A percentile compares a stretch with the other conserved stretches of the same genome.
Evolutionary conservation across 306 rosid genomes (phyloP).

Genomic region (Sophora flavescens): DNA sequence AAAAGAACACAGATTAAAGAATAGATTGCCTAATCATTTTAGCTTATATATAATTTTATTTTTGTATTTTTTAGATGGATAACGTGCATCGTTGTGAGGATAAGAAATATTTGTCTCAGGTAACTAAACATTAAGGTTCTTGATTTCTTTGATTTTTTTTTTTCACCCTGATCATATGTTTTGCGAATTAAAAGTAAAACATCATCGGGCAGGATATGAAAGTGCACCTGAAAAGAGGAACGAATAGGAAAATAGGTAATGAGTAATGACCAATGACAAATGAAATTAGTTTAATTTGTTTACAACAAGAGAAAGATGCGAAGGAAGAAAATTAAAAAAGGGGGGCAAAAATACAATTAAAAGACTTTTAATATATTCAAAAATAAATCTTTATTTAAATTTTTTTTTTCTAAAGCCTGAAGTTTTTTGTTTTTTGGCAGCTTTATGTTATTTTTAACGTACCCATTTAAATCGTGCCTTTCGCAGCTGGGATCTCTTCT

Average conservation of each 20-base stretch:
- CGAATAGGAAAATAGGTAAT: not conserved
- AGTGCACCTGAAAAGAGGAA: not conserved
- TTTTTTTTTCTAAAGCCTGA: too few relatives aligned
- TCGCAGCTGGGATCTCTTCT: not conserved
- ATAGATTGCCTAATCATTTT: slow-evolving; percentile 22
- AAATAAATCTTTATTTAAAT: too few relatives aligned
- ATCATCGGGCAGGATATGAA: not conserved
- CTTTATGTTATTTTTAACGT: too few relatives aligned
- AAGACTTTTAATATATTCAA: too few relatives aligned
- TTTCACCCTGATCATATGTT: not conserved
- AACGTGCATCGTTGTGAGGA: not conserved
- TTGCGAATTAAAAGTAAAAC: too few relatives aligned
- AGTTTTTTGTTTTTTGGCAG: too few relatives aligned
- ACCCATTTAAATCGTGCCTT: too few relatives aligned
- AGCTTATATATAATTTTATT: not conserved
- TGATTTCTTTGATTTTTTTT: not conserved
- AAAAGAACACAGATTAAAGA: slow-evolving; percentile 33
- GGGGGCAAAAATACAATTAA: not conserved
- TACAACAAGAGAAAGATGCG: not conserved
- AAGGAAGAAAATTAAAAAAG: not conserved
- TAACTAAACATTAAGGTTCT: not conserved
- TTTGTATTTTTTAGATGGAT: not conserved
- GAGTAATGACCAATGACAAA: not conserved
- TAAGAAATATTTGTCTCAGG: slow-evolving; percentile 29
- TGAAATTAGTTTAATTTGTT: not conserved